phyloP scores from a whole-genome alignment of 2,329 filamentous ascomycete genomes.

The Bimuria novae-zelandiae region DNA sequence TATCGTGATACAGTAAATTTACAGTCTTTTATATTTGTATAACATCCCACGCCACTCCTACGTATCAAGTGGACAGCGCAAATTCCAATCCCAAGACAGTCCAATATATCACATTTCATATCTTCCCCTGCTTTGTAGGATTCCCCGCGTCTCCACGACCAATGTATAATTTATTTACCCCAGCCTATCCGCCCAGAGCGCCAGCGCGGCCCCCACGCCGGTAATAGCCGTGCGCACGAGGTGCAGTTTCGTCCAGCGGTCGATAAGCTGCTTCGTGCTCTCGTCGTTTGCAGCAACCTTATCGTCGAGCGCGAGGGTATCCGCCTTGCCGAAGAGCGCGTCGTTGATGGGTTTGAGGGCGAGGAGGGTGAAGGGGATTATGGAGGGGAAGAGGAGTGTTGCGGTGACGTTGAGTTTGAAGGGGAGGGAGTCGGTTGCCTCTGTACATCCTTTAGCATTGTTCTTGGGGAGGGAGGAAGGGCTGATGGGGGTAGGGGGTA shows the following conservation, averaged over 20 bases:
- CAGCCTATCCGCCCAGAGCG: constrained; percentile 31
- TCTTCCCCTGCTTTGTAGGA: too few relatives aligned
- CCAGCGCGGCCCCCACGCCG: constrained; percentile 30
- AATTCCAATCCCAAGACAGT: too few relatives aligned
- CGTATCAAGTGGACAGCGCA: too few relatives aligned
- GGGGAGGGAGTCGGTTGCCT: constrained; percentile 35
- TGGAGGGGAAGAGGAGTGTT: constrained; percentile 50
- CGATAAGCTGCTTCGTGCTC: constrained; percentile 58
- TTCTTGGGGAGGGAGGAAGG: neutral
- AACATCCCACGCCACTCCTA: too few relatives aligned
- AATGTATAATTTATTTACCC: too few relatives aligned
- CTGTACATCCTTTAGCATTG: constrained; percentile 17
- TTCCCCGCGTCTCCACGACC: too few relatives aligned
- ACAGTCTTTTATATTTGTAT: too few relatives aligned
- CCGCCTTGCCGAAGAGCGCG: constrained; percentile 53
- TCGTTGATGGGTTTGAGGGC: constrained; percentile 55
- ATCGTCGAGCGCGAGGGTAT: constrained; percentile 48
- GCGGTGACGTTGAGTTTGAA: constrained; percentile 55
- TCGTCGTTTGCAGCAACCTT: constrained; percentile 50
- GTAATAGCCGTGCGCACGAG: constrained; percentile 49
- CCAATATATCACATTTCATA: too few relatives aligned
- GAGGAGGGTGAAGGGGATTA: constrained; percentile 59
- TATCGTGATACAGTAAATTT: too few relatives aligned
- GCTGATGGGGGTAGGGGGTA: neutral
- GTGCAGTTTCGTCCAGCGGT: constrained; percentile 61